Conservation (phyloP, 2,329 filamentous ascomycete genomes). For the Fusarium sp. region DNA sequence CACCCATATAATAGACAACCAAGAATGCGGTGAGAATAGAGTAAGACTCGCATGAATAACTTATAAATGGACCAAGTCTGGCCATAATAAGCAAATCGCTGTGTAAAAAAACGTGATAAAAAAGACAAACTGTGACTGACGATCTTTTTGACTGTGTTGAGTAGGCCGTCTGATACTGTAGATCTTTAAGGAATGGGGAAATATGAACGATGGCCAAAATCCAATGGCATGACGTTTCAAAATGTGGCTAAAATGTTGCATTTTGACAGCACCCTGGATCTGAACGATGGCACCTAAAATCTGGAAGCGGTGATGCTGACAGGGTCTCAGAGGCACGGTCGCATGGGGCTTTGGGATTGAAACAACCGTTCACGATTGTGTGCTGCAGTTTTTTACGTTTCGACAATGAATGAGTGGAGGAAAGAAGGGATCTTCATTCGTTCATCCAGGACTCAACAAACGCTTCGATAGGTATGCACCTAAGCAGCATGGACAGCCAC, state of each 20-base stretch:
- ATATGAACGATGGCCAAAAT: neutral
- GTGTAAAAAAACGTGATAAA: neutral
- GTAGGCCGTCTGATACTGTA: constrained; percentile 19
- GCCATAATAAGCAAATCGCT: neutral
- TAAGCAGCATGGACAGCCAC: neutral
- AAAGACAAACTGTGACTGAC: neutral
- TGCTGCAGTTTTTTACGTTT: neutral
- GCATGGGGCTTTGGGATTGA: constrained; percentile 17
- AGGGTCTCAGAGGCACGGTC: constrained; percentile 26
- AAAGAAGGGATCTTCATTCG: neutral
- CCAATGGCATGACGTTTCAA: constrained; percentile 17
- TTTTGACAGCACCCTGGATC: constrained; percentile 21
- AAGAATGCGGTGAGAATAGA: constrained; percentile 41
- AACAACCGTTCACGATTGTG: constrained; percentile 9
- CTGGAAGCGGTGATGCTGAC: constrained; percentile 26
- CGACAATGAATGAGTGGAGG: neutral
- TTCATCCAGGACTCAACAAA: neutral
- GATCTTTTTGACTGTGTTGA: neutral
- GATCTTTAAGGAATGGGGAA: constrained; percentile 20
- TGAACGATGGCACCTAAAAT: neutral
- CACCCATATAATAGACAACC: neutral
- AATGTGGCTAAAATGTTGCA: constrained; percentile 5
- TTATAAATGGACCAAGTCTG: neutral
- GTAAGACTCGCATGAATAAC: constrained; percentile 27
- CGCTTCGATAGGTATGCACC: neutral